Conservation (phyloP, 345 rosid species). For the Melaleuca alternifolia region DNA sequence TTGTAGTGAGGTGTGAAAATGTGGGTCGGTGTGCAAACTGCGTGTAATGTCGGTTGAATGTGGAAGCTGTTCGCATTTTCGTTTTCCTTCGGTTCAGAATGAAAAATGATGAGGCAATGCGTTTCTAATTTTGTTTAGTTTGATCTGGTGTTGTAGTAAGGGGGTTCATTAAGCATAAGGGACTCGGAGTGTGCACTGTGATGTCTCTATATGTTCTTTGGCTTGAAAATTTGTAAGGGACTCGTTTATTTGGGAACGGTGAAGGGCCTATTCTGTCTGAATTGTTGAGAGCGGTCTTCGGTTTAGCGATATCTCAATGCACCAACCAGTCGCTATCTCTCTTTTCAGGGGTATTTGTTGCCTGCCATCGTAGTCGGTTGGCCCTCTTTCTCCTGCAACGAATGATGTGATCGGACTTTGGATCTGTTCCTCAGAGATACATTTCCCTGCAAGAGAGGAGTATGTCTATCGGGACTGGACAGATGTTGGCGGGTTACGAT, state of each 20-base stretch:
- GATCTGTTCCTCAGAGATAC: conserved; percentile 8
- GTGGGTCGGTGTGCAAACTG: neutral
- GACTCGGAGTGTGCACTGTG: neutral
- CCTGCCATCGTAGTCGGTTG: neutral
- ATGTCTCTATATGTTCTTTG: neutral
- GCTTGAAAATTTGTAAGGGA: neutral
- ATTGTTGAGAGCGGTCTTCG: neutral
- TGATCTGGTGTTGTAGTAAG: neutral
- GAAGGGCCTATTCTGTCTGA: neutral
- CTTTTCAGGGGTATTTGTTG: neutral
- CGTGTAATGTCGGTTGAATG: neutral
- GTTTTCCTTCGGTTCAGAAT: neutral
- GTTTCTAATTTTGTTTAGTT: neutral
- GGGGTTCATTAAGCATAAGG: neutral
- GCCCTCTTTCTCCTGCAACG: conserved; percentile 8
- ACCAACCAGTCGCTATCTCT: neutral
- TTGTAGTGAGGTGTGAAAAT: neutral
- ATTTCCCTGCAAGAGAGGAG: conserved; percentile 12
- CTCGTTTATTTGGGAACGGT: no score
- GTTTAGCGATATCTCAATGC: neutral
- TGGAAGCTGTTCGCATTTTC: neutral
- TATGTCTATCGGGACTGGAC: conserved; percentile 68
- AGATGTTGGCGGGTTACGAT: conserved; percentile 57
- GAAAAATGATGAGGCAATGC: neutral
- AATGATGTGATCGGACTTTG: neutral